phyloP scores from a whole-genome alignment of 177 flowering plant genomes.

The Telopea speciosissima region DNA sequence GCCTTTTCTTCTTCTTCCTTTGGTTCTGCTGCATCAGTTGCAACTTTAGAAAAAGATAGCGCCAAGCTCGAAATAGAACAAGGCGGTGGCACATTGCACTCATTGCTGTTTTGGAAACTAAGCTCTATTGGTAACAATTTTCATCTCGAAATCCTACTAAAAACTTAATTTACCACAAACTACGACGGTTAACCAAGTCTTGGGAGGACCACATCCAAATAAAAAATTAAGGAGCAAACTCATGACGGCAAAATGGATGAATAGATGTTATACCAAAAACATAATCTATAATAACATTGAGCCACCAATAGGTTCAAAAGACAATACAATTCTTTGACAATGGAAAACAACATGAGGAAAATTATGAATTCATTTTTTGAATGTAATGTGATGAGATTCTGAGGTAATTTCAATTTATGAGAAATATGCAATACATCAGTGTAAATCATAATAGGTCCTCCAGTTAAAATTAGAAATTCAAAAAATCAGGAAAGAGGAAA shows the following conservation, averaged over 20 bases:
- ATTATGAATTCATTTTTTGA: too few species aligned
- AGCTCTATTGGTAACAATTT: not conserved
- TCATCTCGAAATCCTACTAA: not conserved
- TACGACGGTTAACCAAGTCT: not conserved
- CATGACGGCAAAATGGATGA: too few species aligned
- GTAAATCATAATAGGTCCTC: not conserved
- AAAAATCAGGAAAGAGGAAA: not conserved
- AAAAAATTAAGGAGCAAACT: not conserved
- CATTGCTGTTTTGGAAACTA: not conserved
- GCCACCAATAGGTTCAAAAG: too few species aligned
- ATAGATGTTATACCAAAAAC: not conserved
- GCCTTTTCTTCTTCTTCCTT: too few species aligned
- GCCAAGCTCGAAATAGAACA: too few species aligned
- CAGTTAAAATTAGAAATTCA: too few species aligned
- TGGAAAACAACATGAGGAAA: not conserved
- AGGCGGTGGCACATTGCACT: too few species aligned
- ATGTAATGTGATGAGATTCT: not conserved
- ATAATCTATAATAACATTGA: too few species aligned
- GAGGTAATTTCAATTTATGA: too few species aligned
- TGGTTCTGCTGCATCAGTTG: too few species aligned
- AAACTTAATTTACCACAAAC: not conserved
- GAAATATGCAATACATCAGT: not conserved
- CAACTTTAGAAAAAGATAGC: too few species aligned
- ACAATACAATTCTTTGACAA: not conserved
- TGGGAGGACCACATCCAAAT: not conserved